Conservation (phyloP, 768 basidiomycete species). For the Xerocomellus chrysenteron region DNA sequence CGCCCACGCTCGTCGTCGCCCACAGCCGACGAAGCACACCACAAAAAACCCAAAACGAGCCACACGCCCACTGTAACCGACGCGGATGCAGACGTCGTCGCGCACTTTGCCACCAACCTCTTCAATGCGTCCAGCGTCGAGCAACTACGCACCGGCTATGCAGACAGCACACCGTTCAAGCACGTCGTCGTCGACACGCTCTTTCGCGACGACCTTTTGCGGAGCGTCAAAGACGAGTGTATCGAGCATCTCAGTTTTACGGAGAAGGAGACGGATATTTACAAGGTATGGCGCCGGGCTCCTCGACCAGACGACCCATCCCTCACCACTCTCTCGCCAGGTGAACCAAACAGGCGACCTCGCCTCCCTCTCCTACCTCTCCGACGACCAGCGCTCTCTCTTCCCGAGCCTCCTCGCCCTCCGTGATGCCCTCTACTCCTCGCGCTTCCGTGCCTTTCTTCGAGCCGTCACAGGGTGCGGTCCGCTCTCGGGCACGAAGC, state of each 20-base stretch:
- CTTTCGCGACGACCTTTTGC: conserved; percentile 80
- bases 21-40: conserved; percentile 21
- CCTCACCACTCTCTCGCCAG: conserved; percentile 41
- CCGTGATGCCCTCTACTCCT: conserved; percentile 89
- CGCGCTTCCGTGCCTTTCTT: conserved; percentile 77
- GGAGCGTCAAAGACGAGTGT: conserved; percentile 82
- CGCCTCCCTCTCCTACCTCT: conserved; percentile 86
- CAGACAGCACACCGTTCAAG: conserved; percentile 68
- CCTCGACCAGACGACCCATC: background rate
- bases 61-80: conserved; percentile 27
- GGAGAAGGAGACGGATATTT: conserved; percentile 98
- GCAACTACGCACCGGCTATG: conserved; percentile 55
- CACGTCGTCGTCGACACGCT: conserved; percentile 78
- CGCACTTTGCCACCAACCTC: conserved; percentile 40
- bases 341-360: conserved; percentile 97
- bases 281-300: conserved; percentile 64
- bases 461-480: conserved; percentile 90
- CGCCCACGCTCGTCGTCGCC: conserved; percentile 49
- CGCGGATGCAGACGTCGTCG: conserved; percentile 9
- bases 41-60: conserved; percentile 39
- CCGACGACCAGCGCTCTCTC: conserved; percentile 70
- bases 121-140: conserved; percentile 59
- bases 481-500: conserved; percentile 85
- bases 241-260: conserved; percentile 75
- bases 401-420: conserved; percentile 79